Conservation (phyloP, 176 grass and related monocot species). For the Aegilops sharonensis region DNA sequence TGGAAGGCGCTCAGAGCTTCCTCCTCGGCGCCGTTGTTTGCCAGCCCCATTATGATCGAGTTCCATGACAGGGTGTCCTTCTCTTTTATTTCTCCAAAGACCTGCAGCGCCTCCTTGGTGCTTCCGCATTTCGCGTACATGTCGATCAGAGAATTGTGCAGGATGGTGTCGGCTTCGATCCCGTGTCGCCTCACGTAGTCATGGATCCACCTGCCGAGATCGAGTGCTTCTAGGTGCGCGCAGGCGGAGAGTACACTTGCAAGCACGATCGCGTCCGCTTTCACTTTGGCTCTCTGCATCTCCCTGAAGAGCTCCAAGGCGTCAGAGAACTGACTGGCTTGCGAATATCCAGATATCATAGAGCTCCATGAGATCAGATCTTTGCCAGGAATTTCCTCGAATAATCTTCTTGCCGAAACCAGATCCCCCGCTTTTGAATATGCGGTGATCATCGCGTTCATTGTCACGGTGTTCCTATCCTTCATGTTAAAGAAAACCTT, state of each 20-base stretch:
- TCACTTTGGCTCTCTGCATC: constrained; percentile 53
- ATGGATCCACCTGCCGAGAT: constrained; percentile 53
- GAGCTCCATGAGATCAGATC: constrained; percentile 68
- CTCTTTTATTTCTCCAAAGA: constrained; percentile 46
- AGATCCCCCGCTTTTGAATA: constrained; percentile 48
- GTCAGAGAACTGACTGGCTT: constrained; percentile 47
- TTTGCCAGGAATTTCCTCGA: constrained; percentile 37
- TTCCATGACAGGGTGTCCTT: constrained; percentile 55
- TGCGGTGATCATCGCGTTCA: constrained; percentile 45
- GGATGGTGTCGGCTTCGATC: constrained; percentile 39
- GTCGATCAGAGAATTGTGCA: constrained; percentile 47
- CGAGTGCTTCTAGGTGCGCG: constrained; percentile 37
- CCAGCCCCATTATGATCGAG: constrained; percentile 36
- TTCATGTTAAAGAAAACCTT: constrained; percentile 44
- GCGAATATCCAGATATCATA: constrained; percentile 53
- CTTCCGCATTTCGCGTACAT: constrained; percentile 51
- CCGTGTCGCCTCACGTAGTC: constrained; percentile 41
- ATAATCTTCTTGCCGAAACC: constrained; percentile 49
- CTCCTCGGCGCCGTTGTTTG: constrained; percentile 40
- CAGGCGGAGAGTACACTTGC: constrained; percentile 46
- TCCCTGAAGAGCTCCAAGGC: constrained; percentile 38
- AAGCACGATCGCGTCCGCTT: constrained; percentile 45
- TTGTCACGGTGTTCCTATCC: constrained; percentile 34
- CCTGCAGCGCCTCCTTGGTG: constrained; percentile 23
- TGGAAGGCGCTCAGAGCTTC: constrained; percentile 28